phyloP scores from a whole-genome alignment of 306 rosid genomes.

The Gastrolobium villosum region DNA sequence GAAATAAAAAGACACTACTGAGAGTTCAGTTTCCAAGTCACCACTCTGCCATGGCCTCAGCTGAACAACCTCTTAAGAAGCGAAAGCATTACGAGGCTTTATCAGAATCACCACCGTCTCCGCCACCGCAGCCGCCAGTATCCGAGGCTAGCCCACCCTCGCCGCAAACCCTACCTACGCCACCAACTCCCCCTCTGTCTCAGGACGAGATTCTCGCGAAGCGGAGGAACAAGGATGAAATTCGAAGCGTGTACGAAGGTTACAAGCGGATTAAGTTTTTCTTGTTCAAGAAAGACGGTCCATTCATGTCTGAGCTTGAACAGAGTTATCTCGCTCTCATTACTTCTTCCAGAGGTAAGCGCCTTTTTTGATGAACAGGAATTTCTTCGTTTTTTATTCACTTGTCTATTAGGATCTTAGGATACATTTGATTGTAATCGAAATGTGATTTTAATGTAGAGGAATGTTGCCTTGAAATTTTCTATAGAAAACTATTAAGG shows the following conservation, averaged over 20 bases:
- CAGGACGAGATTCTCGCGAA: conserved; percentile 55
- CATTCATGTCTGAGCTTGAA: conserved; percentile 51
- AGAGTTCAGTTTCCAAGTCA: conserved; percentile 15
- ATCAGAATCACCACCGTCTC: conserved; percentile 39
- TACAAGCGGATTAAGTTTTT: conserved; percentile 49
- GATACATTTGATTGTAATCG: not conserved
- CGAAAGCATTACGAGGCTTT: conserved; percentile 43
- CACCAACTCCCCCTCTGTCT: conserved; percentile 61
- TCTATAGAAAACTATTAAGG: not conserved
- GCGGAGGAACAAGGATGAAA: conserved; percentile 56
- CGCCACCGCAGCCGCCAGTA: conserved; percentile 30
- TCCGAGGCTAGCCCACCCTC: conserved; percentile 25
- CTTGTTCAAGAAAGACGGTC: conserved; percentile 41
- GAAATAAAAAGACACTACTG: not conserved
- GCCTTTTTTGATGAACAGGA: conserved; percentile 9
- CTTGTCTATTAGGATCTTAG: conserved; percentile 25
- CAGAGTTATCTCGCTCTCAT: conserved; percentile 58
- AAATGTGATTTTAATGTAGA: conserved; percentile 9
- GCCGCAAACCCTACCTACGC: conserved; percentile 54
- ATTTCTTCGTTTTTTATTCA: not conserved
- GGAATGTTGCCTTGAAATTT: conserved; percentile 12
- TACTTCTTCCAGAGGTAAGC: conserved; percentile 60
- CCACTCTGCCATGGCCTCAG: conserved; percentile 65
- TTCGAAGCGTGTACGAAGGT: conserved; percentile 50
- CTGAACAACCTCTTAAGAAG: conserved; percentile 53